Percentiles rank a stretch among this genome's conserved stretches.
phyloP scores from a whole-genome alignment of 331 rosid species.

The Spiraea crenata region DNA sequence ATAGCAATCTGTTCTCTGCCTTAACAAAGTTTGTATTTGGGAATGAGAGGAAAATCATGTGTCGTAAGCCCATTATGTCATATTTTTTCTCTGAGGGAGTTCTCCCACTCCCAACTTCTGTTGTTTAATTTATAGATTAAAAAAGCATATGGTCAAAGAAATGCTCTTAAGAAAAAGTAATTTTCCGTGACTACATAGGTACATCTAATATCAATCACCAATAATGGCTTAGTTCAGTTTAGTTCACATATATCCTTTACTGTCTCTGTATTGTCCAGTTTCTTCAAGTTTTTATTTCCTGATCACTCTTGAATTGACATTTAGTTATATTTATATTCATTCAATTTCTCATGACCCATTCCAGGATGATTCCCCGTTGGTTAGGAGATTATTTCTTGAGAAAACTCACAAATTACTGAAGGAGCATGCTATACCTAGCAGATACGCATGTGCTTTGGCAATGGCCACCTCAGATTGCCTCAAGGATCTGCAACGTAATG shows the following conservation, averaged over 20 bases:
- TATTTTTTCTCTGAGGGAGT: not conserved
- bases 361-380: conserved; percentile 64
- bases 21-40: not conserved
- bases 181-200: not conserved
- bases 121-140: not conserved
- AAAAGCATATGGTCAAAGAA: not conserved
- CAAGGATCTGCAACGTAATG: conserved; percentile 55
- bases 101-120: not conserved
- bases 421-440: conserved; percentile 73
- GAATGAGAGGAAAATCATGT: not conserved
- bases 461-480: conserved; percentile 51
- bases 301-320: not conserved
- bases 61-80: not conserved
- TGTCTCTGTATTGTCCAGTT: not conserved
- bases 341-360: conserved; percentile 24
- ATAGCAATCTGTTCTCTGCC: not conserved
- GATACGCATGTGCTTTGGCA: conserved; percentile 89
- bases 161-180: not conserved
- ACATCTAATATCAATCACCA: conserved; percentile 2
- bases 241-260: not conserved
- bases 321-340: conserved; percentile 5
- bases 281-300: not conserved
- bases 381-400: conserved; percentile 59
- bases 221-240: not conserved
- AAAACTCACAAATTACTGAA: conserved; percentile 66